These are phyloP conservation scores for Atalantia buxifolia DNA, from an alignment of 345 rosid species.

Conservation along the genomic window DNA sequence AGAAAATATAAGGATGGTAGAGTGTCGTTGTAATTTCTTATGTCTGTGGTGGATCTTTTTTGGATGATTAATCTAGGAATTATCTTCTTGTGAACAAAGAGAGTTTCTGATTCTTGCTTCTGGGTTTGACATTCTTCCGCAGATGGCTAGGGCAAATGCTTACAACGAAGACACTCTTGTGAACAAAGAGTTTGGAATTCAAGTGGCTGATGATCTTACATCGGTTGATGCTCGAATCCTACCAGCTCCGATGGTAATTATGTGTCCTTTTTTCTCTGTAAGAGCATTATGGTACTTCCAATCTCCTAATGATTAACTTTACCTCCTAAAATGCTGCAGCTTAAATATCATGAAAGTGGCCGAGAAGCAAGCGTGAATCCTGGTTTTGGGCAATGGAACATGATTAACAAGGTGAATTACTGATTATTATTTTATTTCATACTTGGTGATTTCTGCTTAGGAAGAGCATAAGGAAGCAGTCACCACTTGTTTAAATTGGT, in stretches of 20 bases:
- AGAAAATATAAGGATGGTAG: constrained; percentile 16
- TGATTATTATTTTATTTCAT: neutral
- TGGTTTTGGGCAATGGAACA: constrained; percentile 69
- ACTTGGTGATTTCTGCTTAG: neutral
- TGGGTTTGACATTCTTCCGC: neutral
- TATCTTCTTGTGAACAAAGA: neutral
- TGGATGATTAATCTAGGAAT: neutral
- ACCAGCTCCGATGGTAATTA: constrained; percentile 57
- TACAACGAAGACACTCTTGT: constrained; percentile 19
- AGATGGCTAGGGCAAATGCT: constrained; percentile 32
- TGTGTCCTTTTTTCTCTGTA: neutral
- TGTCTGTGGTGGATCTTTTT: neutral
- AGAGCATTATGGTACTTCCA: neutral
- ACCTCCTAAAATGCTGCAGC: constrained; percentile 25
- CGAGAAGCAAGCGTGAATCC: constrained; percentile 46
- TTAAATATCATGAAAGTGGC: constrained; percentile 65
- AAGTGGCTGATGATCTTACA: constrained; percentile 33
- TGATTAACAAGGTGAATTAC: constrained; percentile 57
- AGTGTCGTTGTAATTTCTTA: neutral
- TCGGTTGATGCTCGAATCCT: constrained; percentile 60
- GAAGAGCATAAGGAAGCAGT: neutral
- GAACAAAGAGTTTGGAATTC: constrained; percentile 53
- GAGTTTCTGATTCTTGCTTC: neutral
- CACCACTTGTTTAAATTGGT: neutral
- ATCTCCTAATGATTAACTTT: neutral